Conservation (phyloP, 441 rosid species). For the Erysimum cheiri region DNA sequence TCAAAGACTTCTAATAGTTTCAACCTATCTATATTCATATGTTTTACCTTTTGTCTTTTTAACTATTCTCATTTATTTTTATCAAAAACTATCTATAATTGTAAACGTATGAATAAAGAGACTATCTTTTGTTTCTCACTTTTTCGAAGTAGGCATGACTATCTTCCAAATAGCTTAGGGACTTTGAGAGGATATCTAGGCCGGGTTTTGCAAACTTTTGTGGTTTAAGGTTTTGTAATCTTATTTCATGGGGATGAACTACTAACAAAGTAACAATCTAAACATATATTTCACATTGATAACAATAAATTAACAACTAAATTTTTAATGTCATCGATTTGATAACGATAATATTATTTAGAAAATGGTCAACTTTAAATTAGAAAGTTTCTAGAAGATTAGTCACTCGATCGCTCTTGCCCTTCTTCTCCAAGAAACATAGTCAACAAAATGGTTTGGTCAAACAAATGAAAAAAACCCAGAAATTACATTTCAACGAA, state of each 20-base stretch:
- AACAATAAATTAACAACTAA: background rate
- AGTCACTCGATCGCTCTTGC: conserved; percentile 19
- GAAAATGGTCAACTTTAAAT: conserved; percentile 21
- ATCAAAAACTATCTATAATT: background rate
- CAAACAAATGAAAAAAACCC: conserved; percentile 16
- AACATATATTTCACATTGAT: background rate
- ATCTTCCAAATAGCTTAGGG: background rate
- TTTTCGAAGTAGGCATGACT: background rate
- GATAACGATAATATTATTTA: conserved; percentile 12
- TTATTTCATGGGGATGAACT: background rate
- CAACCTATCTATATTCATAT: background rate
- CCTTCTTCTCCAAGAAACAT: conserved; percentile 35
- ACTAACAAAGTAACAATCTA: background rate
- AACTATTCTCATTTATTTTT: background rate
- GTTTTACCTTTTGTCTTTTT: background rate
- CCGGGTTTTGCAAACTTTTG: background rate
- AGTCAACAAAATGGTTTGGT: conserved; percentile 32
- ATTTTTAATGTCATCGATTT: conserved; percentile 4
- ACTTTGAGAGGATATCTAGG: background rate
- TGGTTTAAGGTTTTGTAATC: background rate
- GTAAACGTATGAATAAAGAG: background rate
- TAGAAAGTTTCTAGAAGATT: conserved; percentile 37
- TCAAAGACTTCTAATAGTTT: conserved; percentile 11
- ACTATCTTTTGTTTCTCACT: background rate
- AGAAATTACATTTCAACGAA: conserved; percentile 43